These are phyloP conservation scores for Firmiana major DNA, from an alignment of 345 rosid species.

Conservation along the genomic window DNA sequence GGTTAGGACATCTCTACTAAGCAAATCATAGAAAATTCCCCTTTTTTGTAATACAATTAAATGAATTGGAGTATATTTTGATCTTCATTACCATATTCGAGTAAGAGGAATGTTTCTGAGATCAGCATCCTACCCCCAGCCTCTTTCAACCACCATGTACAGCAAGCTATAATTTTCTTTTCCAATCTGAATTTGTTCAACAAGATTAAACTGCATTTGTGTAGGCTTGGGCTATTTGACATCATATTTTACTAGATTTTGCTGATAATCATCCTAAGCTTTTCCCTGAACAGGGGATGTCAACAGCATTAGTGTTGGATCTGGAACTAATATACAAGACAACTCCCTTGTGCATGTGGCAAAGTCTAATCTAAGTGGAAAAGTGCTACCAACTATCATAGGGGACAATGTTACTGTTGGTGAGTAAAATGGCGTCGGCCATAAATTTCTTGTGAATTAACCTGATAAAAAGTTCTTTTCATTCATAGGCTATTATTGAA, in stretches of 20 bases:
- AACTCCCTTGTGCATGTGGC: constrained; percentile 96
- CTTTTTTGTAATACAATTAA: not conserved
- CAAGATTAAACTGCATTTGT: not conserved
- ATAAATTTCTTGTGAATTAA: not conserved
- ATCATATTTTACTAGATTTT: not conserved
- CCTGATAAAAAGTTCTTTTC: not conserved
- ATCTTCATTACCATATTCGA: not conserved
- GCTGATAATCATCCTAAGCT: not conserved
- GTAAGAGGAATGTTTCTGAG: not conserved
- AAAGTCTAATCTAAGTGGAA: constrained; percentile 89
- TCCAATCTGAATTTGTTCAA: not conserved
- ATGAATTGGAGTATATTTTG: not conserved
- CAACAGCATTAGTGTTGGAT: constrained; percentile 72
- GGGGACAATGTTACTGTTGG: constrained; percentile 98
- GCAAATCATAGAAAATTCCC: not conserved
- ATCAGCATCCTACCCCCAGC: not conserved
- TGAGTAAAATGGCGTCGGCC: constrained; percentile 29
- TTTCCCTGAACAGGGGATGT: constrained; percentile 61
- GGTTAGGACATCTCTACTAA: not conserved
- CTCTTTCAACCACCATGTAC: not conserved
- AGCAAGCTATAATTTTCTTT: not conserved
- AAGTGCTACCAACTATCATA: constrained; percentile 71
- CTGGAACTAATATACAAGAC: constrained; percentile 95
- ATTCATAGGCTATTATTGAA: constrained; percentile 15
- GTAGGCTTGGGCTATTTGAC: not conserved